Conservation (phyloP, 495 filamentous ascomycete genomes). For the Xylaria curta region DNA sequence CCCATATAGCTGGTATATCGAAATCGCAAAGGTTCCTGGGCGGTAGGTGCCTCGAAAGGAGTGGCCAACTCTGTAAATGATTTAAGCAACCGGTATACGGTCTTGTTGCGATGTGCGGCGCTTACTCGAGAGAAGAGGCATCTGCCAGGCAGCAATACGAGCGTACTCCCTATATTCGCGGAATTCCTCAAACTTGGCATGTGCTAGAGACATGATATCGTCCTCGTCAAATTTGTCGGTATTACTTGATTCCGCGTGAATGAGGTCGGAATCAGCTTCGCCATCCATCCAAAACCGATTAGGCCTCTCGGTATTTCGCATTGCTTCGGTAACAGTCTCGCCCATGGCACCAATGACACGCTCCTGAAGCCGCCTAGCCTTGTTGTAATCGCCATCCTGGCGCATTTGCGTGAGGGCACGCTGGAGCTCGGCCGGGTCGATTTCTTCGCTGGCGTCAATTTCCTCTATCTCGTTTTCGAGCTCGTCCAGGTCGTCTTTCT, state of each 20-base stretch:
- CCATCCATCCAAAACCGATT: constrained; percentile 48
- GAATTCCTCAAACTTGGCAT: constrained; percentile 87
- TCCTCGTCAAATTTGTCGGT: constrained; percentile 62
- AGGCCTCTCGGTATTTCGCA: constrained; percentile 12
- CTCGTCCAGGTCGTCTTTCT: constrained; percentile 27
- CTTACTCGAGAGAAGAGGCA: constrained; percentile 89
- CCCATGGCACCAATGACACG: constrained; percentile 13
- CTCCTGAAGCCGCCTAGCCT: constrained; percentile 20
- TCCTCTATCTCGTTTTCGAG: constrained; percentile 18
- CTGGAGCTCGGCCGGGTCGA: constrained; percentile 25
- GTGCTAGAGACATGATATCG: constrained; percentile 79
- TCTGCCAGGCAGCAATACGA: constrained; percentile 90
- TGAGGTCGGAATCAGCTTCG: constrained; percentile 50
- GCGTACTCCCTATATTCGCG: constrained; percentile 89
- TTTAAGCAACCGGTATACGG: constrained; percentile 36
- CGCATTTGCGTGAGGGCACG: background rate
- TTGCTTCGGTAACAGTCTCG: constrained; percentile 8
- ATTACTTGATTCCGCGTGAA: constrained; percentile 51
- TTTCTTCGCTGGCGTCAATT: constrained; percentile 25
- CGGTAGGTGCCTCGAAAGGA: constrained; percentile 75
- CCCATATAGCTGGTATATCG: constrained; percentile 98
- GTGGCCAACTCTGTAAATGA: constrained; percentile 71
- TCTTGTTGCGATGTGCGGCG: constrained; percentile 18
- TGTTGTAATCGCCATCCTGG: background rate
- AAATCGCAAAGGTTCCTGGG: constrained; percentile 78